Evolutionary conservation across 2,329 filamentous ascomycete genomes (phyloP), one percentile per base, ranked within the genome.

Genomic region (Penicillium sp.): DNA sequence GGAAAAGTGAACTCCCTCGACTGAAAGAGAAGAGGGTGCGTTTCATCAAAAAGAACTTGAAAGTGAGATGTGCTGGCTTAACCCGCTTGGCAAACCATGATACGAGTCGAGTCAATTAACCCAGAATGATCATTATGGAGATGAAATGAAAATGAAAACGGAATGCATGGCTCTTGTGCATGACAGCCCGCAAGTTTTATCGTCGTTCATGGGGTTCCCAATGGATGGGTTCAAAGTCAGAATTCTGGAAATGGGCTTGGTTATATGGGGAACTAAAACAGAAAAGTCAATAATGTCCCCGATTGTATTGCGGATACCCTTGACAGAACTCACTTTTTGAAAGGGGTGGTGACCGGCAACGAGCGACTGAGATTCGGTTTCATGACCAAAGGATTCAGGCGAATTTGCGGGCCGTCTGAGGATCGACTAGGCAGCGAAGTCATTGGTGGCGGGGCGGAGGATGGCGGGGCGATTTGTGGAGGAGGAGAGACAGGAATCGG

Each of bases 161-260:
- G 29, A 14, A 8, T 14, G 57, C 66, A 67, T 65, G 6, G 50
- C 69, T 71, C 32, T 43, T 16, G 20, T 11, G 40, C 18, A 14
- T 24, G n/a, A 31, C 39, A 8, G 31, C 20, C 34, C 4, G 13
- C 11, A 29, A 10, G 2, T 31, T 52, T 43, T 20, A 52, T 50
- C 70, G 65, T 53, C 66, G 69, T 18, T 77, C 73, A 47, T 68
- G 69, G n/a, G 76, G 75, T 39, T 73, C 73, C 71, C 73, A 79
- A 55, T 78, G 75, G 34, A 75, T 73, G 14, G 76, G 76, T 57
- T 79, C 71, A 54, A 80, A 77, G 53, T 79, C 69, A 32, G 73
- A 66, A 58, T 79, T 76, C 53, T 76, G 71, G 63, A 78, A 78
- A 64, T 80, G 74, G 43, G 76, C 74, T 59, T 76, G 73, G 60